Evolutionary conservation across 1,284 basidiomycete genomes (phyloP).

Genomic region (Rhodofomes roseus): DNA sequence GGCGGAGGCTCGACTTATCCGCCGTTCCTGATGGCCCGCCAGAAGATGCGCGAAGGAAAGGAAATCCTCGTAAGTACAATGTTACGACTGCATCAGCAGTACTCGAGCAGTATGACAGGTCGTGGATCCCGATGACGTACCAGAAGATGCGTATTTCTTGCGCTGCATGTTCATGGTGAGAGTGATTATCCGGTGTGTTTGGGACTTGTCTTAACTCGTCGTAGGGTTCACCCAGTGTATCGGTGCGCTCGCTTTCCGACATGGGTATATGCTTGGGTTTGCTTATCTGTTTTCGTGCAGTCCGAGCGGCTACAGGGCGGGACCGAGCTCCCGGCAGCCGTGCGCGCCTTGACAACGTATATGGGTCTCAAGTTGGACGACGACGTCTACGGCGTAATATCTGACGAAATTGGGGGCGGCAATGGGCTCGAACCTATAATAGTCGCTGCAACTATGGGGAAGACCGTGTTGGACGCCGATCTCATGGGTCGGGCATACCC

Average conservation of each 20-base stretch:
- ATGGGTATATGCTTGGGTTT: too few relatives aligned
- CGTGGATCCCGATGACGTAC: constrained; percentile 22
- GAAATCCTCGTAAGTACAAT: constrained; percentile 33
- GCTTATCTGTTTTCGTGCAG: constrained; percentile 8
- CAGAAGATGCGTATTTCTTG: constrained; percentile 24
- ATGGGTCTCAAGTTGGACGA: constrained; percentile 13
- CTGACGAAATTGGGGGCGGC: constrained; percentile 54
- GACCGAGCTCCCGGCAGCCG: constrained; percentile 27
- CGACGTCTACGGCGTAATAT: constrained; percentile 32
- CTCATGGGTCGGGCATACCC: constrained; percentile 50
- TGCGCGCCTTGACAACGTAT: constrained; percentile 22
- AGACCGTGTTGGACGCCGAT: constrained; percentile 34
- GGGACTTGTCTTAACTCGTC: neutral
- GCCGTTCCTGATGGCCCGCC: constrained; percentile 42
- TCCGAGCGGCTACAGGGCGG: constrained; percentile 32
- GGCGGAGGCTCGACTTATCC: constrained; percentile 52
- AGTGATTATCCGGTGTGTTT: constrained; percentile 16
- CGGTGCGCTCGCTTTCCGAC: constrained; percentile 12
- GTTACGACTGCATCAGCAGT: too few relatives aligned
- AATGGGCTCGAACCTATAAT: constrained; percentile 55
- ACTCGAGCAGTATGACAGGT: constrained; percentile 16
- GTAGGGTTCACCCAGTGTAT: constrained; percentile 46
- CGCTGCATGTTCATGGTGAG: constrained; percentile 36
- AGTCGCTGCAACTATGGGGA: constrained; percentile 33
- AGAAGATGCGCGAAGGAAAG: constrained; percentile 44